Evolutionary conservation across 331 rosid species (phyloP), one percentile per base, ranked within the genome.

Genomic region (Erythrophleum ivorense): DNA sequence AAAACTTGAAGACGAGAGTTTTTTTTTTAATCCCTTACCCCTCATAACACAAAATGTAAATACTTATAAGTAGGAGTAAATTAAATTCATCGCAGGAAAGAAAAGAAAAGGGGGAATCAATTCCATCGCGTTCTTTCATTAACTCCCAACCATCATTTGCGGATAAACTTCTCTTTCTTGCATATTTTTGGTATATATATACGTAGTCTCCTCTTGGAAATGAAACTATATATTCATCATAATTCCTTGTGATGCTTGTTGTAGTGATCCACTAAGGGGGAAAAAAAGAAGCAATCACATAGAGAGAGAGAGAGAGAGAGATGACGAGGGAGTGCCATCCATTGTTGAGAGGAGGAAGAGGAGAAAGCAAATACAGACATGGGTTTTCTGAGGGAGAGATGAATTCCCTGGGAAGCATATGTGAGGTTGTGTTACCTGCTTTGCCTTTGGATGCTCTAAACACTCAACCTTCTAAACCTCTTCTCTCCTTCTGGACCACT

Each of bases 361-460:
- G 77, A 6, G 83, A 75, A 10, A 71, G 4, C 53, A 84, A 87
- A 81, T 84, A 69, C 81, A 92, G 19, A 58, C 90, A 91, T 81
- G 91, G 90, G 13, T 86, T 92, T 10, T 81, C 89, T n/a, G 38
- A 29, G 1, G 70, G 82, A 15, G 97, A 93, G 89, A 92, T 93
- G 85, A 81, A 89, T 1, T 83, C 94, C n/a, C 67, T 93, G 5
- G 67, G 85, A 57, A 84, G 91, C 84, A 57, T 93, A 66, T 93
- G 97, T 82, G 94, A 93, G 66, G 79, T 87, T 36, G 33, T 92
- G 5, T 0, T 93, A 2, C 98, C 98, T 81, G 73, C 97, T 75
- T 77, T 93, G 85, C 85, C 94, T 19, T 45, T 64, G 48, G 73
- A 83, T 70, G 63, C 81, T 76, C 36, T 68, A 5, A 84, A 82